Evolutionary conservation across 192 early-diverging fungal genomes (phyloP), one percentile per base, ranked within the genome.

Genomic region (Rhizophagus sp.): DNA sequence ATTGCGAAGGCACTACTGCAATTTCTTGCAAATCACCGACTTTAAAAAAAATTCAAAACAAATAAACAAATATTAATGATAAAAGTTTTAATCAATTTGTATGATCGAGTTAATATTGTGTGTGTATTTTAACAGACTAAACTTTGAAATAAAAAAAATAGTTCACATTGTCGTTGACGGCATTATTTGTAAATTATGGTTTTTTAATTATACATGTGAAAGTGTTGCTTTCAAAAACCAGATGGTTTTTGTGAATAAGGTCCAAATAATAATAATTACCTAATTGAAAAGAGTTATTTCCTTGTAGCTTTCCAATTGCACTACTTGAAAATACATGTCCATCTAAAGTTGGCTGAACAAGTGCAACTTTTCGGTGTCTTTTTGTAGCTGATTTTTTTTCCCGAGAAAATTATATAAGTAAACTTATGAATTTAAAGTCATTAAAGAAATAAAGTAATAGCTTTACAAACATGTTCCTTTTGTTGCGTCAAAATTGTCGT

Each of bases 241-340:
- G 34, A 36, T 36, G 4, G 34, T 1, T 36, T 44, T 47, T 44
- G 41, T 44, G 41, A 44, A 10, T 10, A 44, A 50, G 4, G 22
- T 57, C 15, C 15, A 17, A 19, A 57, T 17, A 19, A 57, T 3
- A 19, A 36, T 65, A 65, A 27, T 34, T 41, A 69, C 67, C 67
- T 69, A 69, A 36, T 69, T 41, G 10, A 22, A 69, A 41, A 6
- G 27, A 19, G 19, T 69, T 4, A 17, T 69, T 69, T 36, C 4
- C 12, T 41, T 17, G 19, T 39, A 15, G 34, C 34, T 69, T 34
- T 36, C 39, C 41, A 9, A 69, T 19, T 19, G 67, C 8, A 36
- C 27, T 34, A 69, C 67, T 69, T 36, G 67, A 69, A 22, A 69
- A 69, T 19, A 69, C 27, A 36, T 69, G 17, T 2, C 67, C 67